phyloP scores from a whole-genome alignment of 495 filamentous ascomycete species.

The Durotheca rogersii region DNA sequence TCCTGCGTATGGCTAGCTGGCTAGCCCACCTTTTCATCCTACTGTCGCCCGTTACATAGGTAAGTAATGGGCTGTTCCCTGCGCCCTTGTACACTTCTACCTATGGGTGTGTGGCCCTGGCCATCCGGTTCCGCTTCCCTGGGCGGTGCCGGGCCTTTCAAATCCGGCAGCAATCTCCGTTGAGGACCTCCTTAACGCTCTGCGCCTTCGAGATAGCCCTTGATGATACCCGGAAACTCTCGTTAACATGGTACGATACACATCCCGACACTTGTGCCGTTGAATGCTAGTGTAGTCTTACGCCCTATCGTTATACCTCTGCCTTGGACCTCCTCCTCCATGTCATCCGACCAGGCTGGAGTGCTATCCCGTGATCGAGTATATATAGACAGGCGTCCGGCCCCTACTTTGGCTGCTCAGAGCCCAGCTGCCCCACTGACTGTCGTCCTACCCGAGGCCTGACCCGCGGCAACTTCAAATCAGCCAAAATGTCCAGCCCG shows the following conservation, averaged over 20 bases:
- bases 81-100: neutral
- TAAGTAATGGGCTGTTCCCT: neutral
- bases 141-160: neutral
- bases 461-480: constrained; percentile 18
- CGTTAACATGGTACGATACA: constrained; percentile 2
- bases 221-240: constrained; percentile 4
- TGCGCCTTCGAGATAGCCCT: neutral
- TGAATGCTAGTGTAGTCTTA: constrained; percentile 15
- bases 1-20: too few species aligned
- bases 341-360: constrained; percentile 9
- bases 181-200: neutral
- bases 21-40: too few species aligned
- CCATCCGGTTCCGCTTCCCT: neutral
- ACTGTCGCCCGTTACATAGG: neutral
- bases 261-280: constrained; percentile 32
- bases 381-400: neutral
- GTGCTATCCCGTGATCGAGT: neutral
- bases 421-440: neutral
- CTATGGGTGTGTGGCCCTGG: neutral
- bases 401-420: neutral
- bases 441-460: neutral
- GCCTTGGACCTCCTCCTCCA: constrained; percentile 6
- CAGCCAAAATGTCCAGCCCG: constrained; percentile 7
- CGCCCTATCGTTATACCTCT: constrained; percentile 5
- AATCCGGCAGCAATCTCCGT: neutral